phyloP scores from a whole-genome alignment of 768 basidiomycete species.

The Lactifluus rugatus region DNA sequence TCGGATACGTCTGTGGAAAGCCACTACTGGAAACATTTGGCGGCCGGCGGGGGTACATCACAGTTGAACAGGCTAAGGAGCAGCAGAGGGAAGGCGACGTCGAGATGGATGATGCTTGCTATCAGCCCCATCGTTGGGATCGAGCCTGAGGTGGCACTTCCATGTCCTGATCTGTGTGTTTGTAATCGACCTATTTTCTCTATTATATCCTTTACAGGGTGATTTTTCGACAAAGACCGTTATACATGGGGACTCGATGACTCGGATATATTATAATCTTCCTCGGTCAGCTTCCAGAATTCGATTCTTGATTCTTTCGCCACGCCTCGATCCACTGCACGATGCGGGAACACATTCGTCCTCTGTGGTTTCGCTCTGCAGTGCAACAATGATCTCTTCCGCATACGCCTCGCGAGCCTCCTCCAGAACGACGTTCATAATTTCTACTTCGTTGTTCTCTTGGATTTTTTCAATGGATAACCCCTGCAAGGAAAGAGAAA shows the following conservation, averaged over 20 bases:
- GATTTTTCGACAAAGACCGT: neutral
- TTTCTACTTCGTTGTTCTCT: slow-evolving; percentile 98
- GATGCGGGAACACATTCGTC: slow-evolving; percentile 82
- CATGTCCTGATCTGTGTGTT: neutral
- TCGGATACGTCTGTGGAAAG: slow-evolving; percentile 77
- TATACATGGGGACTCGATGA: neutral
- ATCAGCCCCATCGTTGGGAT: no score
- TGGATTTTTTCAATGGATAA: slow-evolving; percentile 86
- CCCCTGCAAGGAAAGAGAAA: slow-evolving; percentile 37
- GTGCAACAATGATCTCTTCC: slow-evolving; percentile 75
- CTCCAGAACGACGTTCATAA: slow-evolving; percentile 85
- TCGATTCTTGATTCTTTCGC: slow-evolving; percentile 29
- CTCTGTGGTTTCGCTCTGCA: slow-evolving; percentile 64
- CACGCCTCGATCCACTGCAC: slow-evolving; percentile 82
- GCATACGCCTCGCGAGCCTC: slow-evolving; percentile 86
- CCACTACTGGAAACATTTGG: slow-evolving; percentile 77
- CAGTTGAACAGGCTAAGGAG: slow-evolving; percentile 65
- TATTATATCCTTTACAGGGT: neutral
- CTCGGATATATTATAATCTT: no score
- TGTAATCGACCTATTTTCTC: neutral
- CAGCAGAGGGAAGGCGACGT: slow-evolving; percentile 32
- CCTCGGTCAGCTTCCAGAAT: slow-evolving; percentile 10
- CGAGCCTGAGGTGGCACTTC: neutral
- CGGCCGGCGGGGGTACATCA: slow-evolving; percentile 70
- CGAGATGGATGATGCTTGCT: slow-evolving; percentile 33